Evolutionary conservation across 2,329 filamentous ascomycete genomes (phyloP).

Genomic region (Alternaria panax): DNA sequence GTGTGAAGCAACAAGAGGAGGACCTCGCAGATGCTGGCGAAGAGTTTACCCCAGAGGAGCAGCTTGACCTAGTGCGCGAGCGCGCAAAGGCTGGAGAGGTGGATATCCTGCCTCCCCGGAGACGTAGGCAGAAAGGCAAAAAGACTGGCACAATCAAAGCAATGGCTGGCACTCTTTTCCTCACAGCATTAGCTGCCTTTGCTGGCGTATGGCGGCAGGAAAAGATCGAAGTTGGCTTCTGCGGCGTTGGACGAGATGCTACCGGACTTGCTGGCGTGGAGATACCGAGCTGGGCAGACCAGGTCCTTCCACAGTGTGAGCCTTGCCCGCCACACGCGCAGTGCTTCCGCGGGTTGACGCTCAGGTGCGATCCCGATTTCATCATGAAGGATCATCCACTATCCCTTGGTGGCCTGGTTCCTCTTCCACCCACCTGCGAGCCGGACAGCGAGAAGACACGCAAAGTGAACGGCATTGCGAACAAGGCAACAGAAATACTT

Average conservation of each 20-base stretch:
- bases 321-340: constrained; percentile 89
- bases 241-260: constrained; percentile 74
- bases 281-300: constrained; percentile 75
- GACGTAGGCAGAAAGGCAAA: constrained; percentile 43
- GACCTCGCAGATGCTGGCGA: constrained; percentile 74
- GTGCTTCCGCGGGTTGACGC: constrained; percentile 80
- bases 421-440: constrained; percentile 89
- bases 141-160: constrained; percentile 63
- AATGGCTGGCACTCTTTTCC: constrained; percentile 74
- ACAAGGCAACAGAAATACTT: constrained; percentile 86
- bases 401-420: constrained; percentile 79
- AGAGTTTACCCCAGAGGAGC: constrained; percentile 93
- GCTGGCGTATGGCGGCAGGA: constrained; percentile 89
- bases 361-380: constrained; percentile 86
- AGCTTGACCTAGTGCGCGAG: constrained; percentile 75
- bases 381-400: constrained; percentile 85
- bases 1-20: constrained; percentile 49
- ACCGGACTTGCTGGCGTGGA: constrained; percentile 66
- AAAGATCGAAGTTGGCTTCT: constrained; percentile 95
- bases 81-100: constrained; percentile 64
- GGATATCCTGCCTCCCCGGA: constrained; percentile 55
- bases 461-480: constrained; percentile 84
- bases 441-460: constrained; percentile 92
- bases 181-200: constrained; percentile 75
- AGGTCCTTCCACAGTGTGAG: constrained; percentile 82